Percentiles rank a stretch among this genome's conserved stretches.
Conservation (phyloP, 371 early-diverging fungal genomes). For the Circinella umbellata region DNA sequence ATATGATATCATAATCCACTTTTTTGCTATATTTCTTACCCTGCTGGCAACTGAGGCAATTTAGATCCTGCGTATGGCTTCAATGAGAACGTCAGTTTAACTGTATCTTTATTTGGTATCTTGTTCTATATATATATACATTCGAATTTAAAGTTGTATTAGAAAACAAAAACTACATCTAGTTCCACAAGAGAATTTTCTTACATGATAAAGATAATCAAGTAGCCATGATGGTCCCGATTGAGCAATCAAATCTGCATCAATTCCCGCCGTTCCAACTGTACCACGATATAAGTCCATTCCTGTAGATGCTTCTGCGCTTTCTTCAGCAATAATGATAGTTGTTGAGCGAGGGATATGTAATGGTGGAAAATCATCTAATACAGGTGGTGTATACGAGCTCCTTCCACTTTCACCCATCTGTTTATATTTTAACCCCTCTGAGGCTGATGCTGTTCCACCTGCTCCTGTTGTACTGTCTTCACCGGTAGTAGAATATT, state of each 20-base stretch:
- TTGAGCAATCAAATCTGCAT: conserved; percentile 46
- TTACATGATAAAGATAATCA: conserved; percentile 65
- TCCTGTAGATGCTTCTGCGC: conserved; percentile 76
- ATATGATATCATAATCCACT: neutral
- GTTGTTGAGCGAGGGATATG: conserved; percentile 70
- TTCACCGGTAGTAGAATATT: neutral
- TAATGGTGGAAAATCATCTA: conserved; percentile 65
- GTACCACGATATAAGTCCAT: conserved; percentile 80
- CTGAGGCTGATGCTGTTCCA: neutral
- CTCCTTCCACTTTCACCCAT: neutral
- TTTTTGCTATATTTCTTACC: conserved; percentile 38
- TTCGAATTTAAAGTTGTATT: too few relatives aligned
- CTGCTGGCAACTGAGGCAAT: conserved; percentile 64
- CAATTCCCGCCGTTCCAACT: conserved; percentile 58
- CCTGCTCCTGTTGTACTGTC: neutral
- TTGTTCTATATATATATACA: conserved; percentile 51
- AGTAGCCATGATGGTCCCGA: conserved; percentile 66
- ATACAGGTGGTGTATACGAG: conserved; percentile 38
- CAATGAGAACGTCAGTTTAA: conserved; percentile 86
- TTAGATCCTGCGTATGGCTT: conserved; percentile 64
- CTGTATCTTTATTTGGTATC: conserved; percentile 70
- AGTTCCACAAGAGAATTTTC: neutral
- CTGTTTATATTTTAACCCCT: neutral
- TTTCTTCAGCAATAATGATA: conserved; percentile 81
- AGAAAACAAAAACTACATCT: too few relatives aligned